Evolutionary conservation across 108 stramenopile genomes (phyloP).

Genomic region (Hondaea fermentalgiana): DNA sequence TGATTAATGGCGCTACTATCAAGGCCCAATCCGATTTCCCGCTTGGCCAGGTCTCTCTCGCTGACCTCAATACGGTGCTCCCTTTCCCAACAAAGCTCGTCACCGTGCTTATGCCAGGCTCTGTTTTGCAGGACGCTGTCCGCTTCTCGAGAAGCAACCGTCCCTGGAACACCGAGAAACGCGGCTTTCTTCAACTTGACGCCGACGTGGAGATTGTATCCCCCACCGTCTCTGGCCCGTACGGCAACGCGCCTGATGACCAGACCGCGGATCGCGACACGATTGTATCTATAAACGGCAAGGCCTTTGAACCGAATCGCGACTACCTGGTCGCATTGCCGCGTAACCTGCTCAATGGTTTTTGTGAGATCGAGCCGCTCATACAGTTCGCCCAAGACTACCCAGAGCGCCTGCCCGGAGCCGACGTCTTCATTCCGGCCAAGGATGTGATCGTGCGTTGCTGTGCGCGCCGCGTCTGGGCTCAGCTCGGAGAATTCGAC

Average conservation of each 20-base stretch:
- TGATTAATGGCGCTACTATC: slow-evolving; percentile 67
- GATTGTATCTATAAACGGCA: slow-evolving; percentile 22
- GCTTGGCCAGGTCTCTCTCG: slow-evolving; percentile 50
- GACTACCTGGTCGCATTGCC: slow-evolving; percentile 57
- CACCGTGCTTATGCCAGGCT: slow-evolving; percentile 54
- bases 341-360: slow-evolving; percentile 63
- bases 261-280: slow-evolving; percentile 40
- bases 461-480: slow-evolving; percentile 38
- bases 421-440: slow-evolving; percentile 52
- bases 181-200: background rate
- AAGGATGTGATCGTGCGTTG: slow-evolving; percentile 34
- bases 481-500: slow-evolving; percentile 48
- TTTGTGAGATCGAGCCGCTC: slow-evolving; percentile 65
- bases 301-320: slow-evolving; percentile 40
- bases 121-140: slow-evolving; percentile 52
- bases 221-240: background rate
- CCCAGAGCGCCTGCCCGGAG: slow-evolving; percentile 40
- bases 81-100: slow-evolving; percentile 73
- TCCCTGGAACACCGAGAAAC: background rate
- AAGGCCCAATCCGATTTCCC: slow-evolving; percentile 50
- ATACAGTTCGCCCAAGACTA: slow-evolving; percentile 52
- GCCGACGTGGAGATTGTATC: background rate
- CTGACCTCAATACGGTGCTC: slow-evolving; percentile 60
- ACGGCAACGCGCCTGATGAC: background rate
- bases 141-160: slow-evolving; percentile 44